These are phyloP conservation scores for Prillingera fragicola DNA, from an alignment of 1,284 basidiomycete species.

Conservation along the genomic window DNA sequence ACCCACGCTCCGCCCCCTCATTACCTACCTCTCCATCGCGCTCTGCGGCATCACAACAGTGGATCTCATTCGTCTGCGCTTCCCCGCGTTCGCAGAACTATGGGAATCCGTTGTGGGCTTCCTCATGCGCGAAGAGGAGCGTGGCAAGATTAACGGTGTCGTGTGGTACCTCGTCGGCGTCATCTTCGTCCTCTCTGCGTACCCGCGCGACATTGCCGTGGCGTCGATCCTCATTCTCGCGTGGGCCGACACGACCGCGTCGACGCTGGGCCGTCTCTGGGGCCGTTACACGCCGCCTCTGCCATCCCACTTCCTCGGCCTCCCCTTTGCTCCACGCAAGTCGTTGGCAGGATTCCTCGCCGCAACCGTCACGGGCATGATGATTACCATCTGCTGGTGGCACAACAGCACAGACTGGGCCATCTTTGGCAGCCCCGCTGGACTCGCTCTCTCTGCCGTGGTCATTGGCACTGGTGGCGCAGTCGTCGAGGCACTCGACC, in stretches of 20 bases:
- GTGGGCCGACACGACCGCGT: conserved; percentile 95
- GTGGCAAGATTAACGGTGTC: conserved; percentile 77
- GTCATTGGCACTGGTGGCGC: conserved; percentile 73
- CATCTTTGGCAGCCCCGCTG: conserved; percentile 47
- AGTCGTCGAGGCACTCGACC: conserved; percentile 76
- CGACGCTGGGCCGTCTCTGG: conserved; percentile 82
- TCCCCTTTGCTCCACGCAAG: conserved; percentile 45
- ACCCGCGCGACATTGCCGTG: conserved; percentile 80
- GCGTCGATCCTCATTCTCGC: conserved; percentile 86
- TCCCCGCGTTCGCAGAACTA: conserved; percentile 60
- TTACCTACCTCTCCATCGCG: conserved; percentile 61
- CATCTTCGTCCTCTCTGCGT: conserved; percentile 69
- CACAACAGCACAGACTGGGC: conserved; percentile 50
- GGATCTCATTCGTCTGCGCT: conserved; percentile 73
- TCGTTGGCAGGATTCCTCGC: conserved; percentile 83
- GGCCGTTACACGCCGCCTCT: conserved; percentile 71
- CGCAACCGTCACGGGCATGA: conserved; percentile 68
- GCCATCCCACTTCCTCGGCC: conserved; percentile 53
- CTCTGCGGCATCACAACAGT: conserved; percentile 66
- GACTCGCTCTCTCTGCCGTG: conserved; percentile 57
- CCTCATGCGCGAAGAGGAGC: conserved; percentile 91
- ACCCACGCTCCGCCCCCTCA: conserved; percentile 52
- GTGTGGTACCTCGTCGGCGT: conserved; percentile 95
- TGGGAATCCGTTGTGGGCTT: conserved; percentile 78
- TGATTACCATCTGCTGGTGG: conserved; percentile 76